Percentiles rank a stretch among this genome's conserved stretches.
Conservation (phyloP, 2,329 filamentous ascomycete genomes). For the Fusarium coffeatum region DNA sequence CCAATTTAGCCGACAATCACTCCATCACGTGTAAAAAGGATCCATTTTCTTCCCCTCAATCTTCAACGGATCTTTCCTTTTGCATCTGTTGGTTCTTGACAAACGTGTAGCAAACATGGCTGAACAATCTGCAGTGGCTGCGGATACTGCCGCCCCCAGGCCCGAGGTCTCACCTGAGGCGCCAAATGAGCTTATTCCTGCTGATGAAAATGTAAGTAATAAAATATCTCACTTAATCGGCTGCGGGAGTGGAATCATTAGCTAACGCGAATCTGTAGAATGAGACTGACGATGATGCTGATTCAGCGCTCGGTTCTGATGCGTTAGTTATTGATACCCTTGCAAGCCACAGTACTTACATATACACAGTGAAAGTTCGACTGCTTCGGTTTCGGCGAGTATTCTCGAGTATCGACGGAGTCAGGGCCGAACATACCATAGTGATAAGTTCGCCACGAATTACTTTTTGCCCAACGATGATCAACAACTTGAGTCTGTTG, state of each 20-base stretch:
- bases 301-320: conserved; percentile 1
- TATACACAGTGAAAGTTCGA: conserved; percentile 5
- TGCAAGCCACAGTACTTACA: neutral
- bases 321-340: neutral
- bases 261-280: neutral
- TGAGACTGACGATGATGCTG: neutral
- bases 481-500: conserved; percentile 26
- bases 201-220: neutral
- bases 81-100: neutral
- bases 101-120: neutral
- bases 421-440: conserved; percentile 28
- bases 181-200: neutral
- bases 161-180: too few species aligned
- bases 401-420: conserved; percentile 26
- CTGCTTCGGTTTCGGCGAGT: conserved; percentile 22
- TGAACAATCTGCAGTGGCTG: neutral
- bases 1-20: neutral
- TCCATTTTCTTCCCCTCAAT: conserved; percentile 1
- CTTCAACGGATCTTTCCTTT: neutral
- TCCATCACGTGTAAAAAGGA: neutral
- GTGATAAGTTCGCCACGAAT: conserved; percentile 22
- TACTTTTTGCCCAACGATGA: conserved; percentile 30
- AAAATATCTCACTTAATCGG: neutral
- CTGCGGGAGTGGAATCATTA: neutral
- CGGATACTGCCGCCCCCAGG: neutral